These are phyloP conservation scores for Acidiella bohemica DNA, from an alignment of 495 filamentous ascomycete genomes.

Conservation along the genomic window DNA sequence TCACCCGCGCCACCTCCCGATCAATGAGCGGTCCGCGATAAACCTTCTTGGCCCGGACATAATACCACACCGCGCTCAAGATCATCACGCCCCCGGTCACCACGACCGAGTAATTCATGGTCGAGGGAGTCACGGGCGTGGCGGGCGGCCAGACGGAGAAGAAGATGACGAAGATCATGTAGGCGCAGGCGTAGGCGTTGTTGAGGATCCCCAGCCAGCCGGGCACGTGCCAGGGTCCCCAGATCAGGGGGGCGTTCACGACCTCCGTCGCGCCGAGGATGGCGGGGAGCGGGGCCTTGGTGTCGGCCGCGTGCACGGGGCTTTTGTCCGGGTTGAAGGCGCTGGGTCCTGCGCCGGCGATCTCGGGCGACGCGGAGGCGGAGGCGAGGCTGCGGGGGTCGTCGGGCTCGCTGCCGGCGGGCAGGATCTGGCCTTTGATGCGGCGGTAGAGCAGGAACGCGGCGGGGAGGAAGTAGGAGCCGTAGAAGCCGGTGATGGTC, in stretches of 20 bases:
- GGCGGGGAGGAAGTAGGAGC: slow-evolving; percentile 16
- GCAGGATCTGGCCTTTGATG: slow-evolving; percentile 11
- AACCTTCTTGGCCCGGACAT: slow-evolving; percentile 9
- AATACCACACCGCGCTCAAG: slow-evolving; percentile 17
- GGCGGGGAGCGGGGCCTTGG: background rate
- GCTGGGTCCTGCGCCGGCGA: background rate
- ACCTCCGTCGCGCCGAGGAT: slow-evolving; percentile 1
- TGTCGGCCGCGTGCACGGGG: too few relatives aligned
- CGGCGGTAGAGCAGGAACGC: slow-evolving; percentile 18
- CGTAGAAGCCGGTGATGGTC: slow-evolving; percentile 17
- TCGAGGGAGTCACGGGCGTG: slow-evolving; percentile 10
- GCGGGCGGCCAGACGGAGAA: slow-evolving; percentile 14
- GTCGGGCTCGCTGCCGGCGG: slow-evolving; percentile 4
- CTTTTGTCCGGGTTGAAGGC: background rate
- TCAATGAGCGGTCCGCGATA: slow-evolving; percentile 17
- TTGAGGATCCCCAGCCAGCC: slow-evolving; percentile 15
- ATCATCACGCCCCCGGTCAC: slow-evolving; percentile 17
- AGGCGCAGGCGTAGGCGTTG: slow-evolving; percentile 17
- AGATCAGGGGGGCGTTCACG: slow-evolving; percentile 13
- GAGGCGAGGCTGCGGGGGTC: too few relatives aligned
- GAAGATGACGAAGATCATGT: slow-evolving; percentile 19
- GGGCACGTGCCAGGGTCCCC: slow-evolving; percentile 19
- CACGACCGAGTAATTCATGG: slow-evolving; percentile 20
- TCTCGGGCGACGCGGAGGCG: background rate
- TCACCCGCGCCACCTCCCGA: slow-evolving; percentile 9